Evolutionary conservation across 1,284 basidiomycete species (phyloP).

Genomic region (Phellopilus nigrolimitatus): DNA sequence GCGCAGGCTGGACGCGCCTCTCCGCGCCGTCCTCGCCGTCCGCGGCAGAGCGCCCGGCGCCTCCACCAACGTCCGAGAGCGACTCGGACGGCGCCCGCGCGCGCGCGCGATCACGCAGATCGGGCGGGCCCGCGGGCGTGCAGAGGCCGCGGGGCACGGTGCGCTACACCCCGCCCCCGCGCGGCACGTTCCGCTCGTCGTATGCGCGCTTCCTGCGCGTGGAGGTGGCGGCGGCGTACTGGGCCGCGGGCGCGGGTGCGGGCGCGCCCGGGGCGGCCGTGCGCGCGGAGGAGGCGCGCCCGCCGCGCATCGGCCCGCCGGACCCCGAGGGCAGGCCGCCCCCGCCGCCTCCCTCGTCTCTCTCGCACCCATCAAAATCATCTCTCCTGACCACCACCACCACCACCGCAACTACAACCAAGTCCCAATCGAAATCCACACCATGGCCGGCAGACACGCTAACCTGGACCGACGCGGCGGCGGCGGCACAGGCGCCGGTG

Average conservation of each 20-base stretch:
- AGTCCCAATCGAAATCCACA: not conserved
- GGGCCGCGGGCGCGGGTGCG: not conserved
- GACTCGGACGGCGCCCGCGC: not conserved
- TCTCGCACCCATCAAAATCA: not conserved
- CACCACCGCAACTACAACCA: not conserved
- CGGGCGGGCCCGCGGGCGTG: not conserved
- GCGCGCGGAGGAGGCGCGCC: not conserved
- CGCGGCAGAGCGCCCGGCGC: too few relatives aligned
- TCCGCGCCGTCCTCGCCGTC: too few relatives aligned
- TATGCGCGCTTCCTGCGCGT: conserved; percentile 7
- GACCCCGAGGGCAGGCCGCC: not conserved
- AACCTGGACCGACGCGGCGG: not conserved
- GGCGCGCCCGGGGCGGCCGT: not conserved
- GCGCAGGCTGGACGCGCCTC: too few relatives aligned
- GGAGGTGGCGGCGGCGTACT: not conserved
- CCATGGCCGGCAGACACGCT: not conserved
- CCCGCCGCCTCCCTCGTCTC: not conserved
- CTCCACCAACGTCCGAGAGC: too few relatives aligned
- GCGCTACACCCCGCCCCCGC: conserved; percentile 9
- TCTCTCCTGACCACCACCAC: not conserved
- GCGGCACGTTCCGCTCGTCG: conserved; percentile 15
- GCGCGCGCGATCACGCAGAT: not conserved
- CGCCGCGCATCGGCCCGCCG: too few relatives aligned
- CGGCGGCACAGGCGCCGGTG: too few relatives aligned
- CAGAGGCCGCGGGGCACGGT: not conserved